Evolutionary conservation across 305 asterid genomes (phyloP).

Genomic region (Fraxinus baroniana): DNA sequence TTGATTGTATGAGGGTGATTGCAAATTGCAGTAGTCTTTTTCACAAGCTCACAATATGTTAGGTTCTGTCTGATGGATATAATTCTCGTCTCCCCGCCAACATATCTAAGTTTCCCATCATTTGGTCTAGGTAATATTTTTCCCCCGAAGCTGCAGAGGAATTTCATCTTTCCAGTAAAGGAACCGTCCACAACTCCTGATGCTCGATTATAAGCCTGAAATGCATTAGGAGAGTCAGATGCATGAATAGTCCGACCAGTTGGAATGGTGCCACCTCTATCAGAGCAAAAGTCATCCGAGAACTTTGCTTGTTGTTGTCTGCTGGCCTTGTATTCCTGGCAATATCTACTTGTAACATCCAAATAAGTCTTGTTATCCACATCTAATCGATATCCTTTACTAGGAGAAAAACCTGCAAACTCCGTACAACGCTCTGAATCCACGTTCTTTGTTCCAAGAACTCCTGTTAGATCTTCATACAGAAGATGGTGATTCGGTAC

Average conservation of each 20-base stretch:
- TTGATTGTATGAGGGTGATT: conserved; percentile 66
- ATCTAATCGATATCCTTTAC: conserved; percentile 37
- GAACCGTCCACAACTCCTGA: conserved; percentile 38
- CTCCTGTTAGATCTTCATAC: conserved; percentile 37
- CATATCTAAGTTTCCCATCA: conserved; percentile 83
- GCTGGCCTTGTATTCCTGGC: conserved; percentile 24
- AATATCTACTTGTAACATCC: conserved; percentile 32
- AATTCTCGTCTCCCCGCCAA: conserved; percentile 88
- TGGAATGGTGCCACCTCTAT: conserved; percentile 29
- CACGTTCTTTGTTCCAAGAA: conserved; percentile 31
- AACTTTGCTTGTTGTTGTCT: conserved; percentile 33
- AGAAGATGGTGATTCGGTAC: conserved; percentile 36
- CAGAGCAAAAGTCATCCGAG: conserved; percentile 33
- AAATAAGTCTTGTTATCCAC: conserved; percentile 22
- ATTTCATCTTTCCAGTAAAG: conserved; percentile 56
- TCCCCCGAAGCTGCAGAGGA: conserved; percentile 92
- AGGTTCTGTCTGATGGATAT: conserved; percentile 61
- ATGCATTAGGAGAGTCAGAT: conserved; percentile 44
- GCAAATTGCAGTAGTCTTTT: conserved; percentile 59
- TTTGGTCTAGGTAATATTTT: conserved; percentile 78
- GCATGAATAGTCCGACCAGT: conserved; percentile 31
- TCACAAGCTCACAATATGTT: conserved; percentile 57
- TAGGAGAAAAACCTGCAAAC: conserved; percentile 30
- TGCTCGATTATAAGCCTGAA: conserved; percentile 30
- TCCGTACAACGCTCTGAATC: conserved; percentile 36